Percentiles rank a stretch among this genome's conserved stretches.
phyloP scores from a whole-genome alignment of 192 early-diverging fungal species.

The Umbelopsis ramanniana region DNA sequence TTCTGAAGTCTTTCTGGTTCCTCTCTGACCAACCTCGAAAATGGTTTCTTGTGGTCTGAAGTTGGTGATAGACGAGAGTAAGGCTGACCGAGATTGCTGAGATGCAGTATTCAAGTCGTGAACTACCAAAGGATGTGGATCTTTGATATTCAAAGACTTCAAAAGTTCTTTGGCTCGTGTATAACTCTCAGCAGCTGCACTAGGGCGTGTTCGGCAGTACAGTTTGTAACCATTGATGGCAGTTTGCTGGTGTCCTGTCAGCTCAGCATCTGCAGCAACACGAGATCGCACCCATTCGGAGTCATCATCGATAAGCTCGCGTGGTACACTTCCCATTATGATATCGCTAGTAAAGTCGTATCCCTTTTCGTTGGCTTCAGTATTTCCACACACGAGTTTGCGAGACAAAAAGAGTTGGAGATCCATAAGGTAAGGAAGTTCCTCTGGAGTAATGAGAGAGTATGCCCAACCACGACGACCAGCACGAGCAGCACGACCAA shows the following conservation, averaged over 20 bases:
- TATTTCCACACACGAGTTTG: constrained; percentile 52
- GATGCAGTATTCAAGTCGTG: constrained; percentile 27
- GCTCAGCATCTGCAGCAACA: constrained; percentile 60
- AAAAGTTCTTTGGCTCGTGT: constrained; percentile 84
- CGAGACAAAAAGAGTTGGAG: constrained; percentile 91
- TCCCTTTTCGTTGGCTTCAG: constrained; percentile 19
- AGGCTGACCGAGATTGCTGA: constrained; percentile 67
- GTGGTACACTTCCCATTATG: constrained; percentile 78
- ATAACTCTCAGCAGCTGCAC: constrained; percentile 86
- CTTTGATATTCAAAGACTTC: constrained; percentile 58
- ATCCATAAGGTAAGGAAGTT: constrained; percentile 92
- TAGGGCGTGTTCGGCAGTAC: constrained; percentile 81
- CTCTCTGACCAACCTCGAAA: constrained; percentile 91
- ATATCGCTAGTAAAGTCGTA: constrained; percentile 81
- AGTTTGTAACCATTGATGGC: constrained; percentile 87
- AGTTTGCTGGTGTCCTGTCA: constrained; percentile 67
- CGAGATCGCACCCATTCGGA: constrained; percentile 74
- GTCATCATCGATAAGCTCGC: constrained; percentile 67
- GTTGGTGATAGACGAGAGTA: constrained; percentile 75
- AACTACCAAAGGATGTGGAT: constrained; percentile 82
- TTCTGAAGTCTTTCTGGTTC: constrained; percentile 72
- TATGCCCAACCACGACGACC: constrained; percentile 93
- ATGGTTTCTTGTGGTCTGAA: constrained; percentile 87
- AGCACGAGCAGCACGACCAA: constrained; percentile 95
- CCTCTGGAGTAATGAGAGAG: constrained; percentile 85